phyloP scores from a whole-genome alignment of 2,329 filamentous ascomycete species.

The Hypoxylon sp. region DNA sequence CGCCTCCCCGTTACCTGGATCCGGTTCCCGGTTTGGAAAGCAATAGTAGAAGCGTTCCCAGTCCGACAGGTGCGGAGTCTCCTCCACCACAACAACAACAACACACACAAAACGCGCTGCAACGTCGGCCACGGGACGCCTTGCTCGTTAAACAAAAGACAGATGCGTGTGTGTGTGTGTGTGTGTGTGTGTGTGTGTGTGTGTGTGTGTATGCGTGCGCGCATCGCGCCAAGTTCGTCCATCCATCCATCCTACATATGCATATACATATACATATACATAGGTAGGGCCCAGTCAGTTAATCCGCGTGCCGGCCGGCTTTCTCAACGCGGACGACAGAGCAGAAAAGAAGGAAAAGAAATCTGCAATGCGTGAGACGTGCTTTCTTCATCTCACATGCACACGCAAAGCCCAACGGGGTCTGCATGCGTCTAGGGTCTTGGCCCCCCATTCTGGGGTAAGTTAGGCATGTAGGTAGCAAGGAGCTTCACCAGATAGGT shows the following conservation, averaged over 20 bases:
- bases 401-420: not conserved
- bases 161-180: too few relatives aligned
- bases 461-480: too few relatives aligned
- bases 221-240: not conserved
- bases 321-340: too few relatives aligned
- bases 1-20: not conserved
- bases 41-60: too few relatives aligned
- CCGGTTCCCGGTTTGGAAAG: not conserved
- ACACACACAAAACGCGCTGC: constrained; percentile 1
- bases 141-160: not conserved
- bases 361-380: constrained; percentile 1
- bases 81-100: not conserved
- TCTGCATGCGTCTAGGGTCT: not conserved
- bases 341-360: not conserved
- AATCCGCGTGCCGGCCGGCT: not conserved
- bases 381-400: too few relatives aligned
- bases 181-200: too few relatives aligned
- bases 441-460: constrained; percentile 4
- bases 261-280: too few relatives aligned
- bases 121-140: constrained; percentile 3
- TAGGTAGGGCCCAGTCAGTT: too few relatives aligned
- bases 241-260: too few relatives aligned
- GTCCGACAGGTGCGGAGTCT: constrained; percentile 6
- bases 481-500: too few relatives aligned
- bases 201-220: too few relatives aligned